phyloP scores from a whole-genome alignment of 768 basidiomycete genomes.

The Pulveroboletus sp. region DNA sequence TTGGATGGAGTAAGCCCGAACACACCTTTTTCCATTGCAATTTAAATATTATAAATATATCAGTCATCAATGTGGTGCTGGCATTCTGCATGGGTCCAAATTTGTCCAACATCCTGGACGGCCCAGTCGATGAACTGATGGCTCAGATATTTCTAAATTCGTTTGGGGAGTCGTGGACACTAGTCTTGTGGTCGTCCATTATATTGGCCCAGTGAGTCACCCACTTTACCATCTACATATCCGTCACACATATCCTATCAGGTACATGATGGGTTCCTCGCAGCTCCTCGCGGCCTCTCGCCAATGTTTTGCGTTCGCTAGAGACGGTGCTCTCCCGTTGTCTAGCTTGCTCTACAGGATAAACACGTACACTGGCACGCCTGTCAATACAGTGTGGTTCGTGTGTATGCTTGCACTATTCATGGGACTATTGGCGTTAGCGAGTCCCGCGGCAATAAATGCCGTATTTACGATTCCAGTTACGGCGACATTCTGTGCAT shows the following conservation, averaged over 20 bases:
- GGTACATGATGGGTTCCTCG: conserved; percentile 44
- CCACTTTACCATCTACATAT: neutral
- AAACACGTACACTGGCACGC: conserved; percentile 49
- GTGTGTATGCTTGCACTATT: conserved; percentile 37
- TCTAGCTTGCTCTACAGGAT: conserved; percentile 51
- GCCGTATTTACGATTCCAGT: conserved; percentile 52
- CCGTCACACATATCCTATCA: too few relatives aligned
- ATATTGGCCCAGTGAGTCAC: conserved; percentile 42
- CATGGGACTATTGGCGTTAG: conserved; percentile 51
- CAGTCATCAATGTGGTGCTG: conserved; percentile 49
- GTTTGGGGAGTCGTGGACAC: conserved; percentile 39
- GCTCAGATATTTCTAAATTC: conserved; percentile 38
- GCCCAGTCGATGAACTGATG: conserved; percentile 39
- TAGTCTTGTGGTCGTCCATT: conserved; percentile 53
- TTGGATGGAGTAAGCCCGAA: conserved; percentile 39
- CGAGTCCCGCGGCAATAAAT: conserved; percentile 50
- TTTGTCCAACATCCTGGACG: conserved; percentile 34
- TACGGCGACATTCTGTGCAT: conserved; percentile 42
- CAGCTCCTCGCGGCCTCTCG: conserved; percentile 47
- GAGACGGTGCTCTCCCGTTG: conserved; percentile 59
- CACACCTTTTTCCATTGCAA: neutral
- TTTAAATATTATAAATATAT: neutral
- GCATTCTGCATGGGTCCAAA: conserved; percentile 58
- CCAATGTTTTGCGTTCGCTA: conserved; percentile 53
- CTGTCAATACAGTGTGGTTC: conserved; percentile 59